Percentiles rank a stretch among this genome's conserved stretches.
phyloP scores from a whole-genome alignment of 306 rosid genomes.

The Acacia crassicarpa region DNA sequence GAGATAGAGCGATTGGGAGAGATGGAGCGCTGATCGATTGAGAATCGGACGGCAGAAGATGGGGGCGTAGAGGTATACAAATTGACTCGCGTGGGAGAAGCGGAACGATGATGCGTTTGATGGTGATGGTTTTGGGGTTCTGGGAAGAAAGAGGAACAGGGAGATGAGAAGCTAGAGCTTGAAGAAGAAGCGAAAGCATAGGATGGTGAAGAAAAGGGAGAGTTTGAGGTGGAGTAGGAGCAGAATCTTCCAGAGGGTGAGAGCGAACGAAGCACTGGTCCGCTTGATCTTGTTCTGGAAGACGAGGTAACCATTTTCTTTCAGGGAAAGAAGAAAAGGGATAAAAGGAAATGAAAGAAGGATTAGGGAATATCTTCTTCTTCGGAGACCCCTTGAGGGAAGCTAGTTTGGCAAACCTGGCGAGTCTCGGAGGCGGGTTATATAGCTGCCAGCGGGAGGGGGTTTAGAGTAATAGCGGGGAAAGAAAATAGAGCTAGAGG shows the following conservation, averaged over 20 bases:
- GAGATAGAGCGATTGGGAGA: slow-evolving; percentile 80
- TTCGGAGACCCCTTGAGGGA: slow-evolving; percentile 58
- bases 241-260: slow-evolving; percentile 75
- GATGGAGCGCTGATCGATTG: slow-evolving; percentile 70
- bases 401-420: slow-evolving; percentile 91
- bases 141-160: slow-evolving; percentile 48
- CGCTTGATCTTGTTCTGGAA: slow-evolving; percentile 56
- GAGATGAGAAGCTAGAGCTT: slow-evolving; percentile 56
- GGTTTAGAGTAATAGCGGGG: slow-evolving; percentile 31
- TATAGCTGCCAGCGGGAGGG: slow-evolving; percentile 42
- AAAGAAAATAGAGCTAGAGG: not conserved
- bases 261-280: slow-evolving; percentile 70
- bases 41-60: slow-evolving; percentile 66
- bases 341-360: not conserved
- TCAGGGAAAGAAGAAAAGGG: not conserved
- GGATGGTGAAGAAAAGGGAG: slow-evolving; percentile 47
- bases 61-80: slow-evolving; percentile 40
- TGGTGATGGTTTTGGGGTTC: slow-evolving; percentile 30
- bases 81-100: slow-evolving; percentile 93
- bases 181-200: slow-evolving; percentile 84
- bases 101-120: slow-evolving; percentile 54
- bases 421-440: slow-evolving; percentile 68
- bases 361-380: not conserved
- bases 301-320: slow-evolving; percentile 55
- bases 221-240: slow-evolving; percentile 48